Conservation (phyloP, 1,284 basidiomycete genomes). For the Porphyrellus sp. region DNA sequence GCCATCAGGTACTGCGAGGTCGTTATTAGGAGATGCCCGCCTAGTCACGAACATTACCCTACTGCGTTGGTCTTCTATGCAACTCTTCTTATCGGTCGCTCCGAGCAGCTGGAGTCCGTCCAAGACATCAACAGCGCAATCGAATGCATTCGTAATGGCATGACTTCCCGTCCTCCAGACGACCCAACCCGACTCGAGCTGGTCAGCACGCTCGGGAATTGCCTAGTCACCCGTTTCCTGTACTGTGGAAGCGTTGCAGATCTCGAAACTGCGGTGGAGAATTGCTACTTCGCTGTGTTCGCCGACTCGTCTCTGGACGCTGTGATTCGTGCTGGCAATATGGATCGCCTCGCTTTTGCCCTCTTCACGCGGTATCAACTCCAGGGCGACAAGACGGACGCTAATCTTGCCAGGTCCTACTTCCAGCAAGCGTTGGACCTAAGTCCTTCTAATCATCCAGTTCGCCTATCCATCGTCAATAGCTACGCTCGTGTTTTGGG, state of each 20-base stretch:
- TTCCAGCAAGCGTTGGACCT: constrained; percentile 10
- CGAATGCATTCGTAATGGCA: constrained; percentile 6
- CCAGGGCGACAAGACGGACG: constrained; percentile 19
- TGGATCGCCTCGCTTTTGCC: constrained; percentile 15
- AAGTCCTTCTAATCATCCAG: constrained; percentile 4
- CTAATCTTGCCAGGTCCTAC: constrained; percentile 7
- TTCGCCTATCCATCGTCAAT: constrained; percentile 11
- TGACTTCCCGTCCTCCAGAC: constrained; percentile 5
- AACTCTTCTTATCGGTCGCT: constrained; percentile 13
- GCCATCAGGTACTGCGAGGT: constrained; percentile 14
- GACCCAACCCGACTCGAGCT: background rate
- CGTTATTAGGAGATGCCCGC: constrained; percentile 8
- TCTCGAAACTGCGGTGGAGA: constrained; percentile 19
- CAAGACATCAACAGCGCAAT: constrained; percentile 18
- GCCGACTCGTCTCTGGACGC: constrained; percentile 1
- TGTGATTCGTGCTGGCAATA: background rate
- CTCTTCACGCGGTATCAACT: constrained; percentile 22
- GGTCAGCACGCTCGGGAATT: constrained; percentile 14
- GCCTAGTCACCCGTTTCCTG: constrained; percentile 14
- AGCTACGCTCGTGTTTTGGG: constrained; percentile 16
- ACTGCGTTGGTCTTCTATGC: constrained; percentile 11
- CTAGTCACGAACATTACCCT: constrained; percentile 7
- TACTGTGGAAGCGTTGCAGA: constrained; percentile 9
- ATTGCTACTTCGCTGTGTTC: constrained; percentile 12
- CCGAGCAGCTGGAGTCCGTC: constrained; percentile 9